These are phyloP conservation scores for Tubosaeta brunneosetosa DNA, from an alignment of 768 basidiomycete species.

Conservation along the genomic window DNA sequence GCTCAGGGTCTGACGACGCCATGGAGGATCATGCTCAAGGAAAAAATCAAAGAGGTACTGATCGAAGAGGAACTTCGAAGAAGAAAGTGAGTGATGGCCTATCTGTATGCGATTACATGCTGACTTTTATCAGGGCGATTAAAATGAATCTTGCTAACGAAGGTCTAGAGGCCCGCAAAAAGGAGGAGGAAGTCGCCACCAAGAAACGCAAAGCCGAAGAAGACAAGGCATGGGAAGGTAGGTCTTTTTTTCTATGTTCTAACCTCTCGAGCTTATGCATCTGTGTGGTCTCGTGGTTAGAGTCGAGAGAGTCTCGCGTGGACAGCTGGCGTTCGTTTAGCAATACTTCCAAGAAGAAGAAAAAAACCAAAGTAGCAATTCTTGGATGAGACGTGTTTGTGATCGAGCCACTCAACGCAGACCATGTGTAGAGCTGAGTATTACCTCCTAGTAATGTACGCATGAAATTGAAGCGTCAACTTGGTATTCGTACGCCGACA, in stretches of 20 bases:
- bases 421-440: slow-evolving; percentile 4
- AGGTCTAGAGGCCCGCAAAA: slow-evolving; percentile 88
- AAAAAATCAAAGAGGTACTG: slow-evolving; percentile 75
- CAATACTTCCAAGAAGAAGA: slow-evolving; percentile 72
- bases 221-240: slow-evolving; percentile 88
- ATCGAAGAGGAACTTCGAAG: slow-evolving; percentile 88
- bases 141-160: slow-evolving; percentile 92
- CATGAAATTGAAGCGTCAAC: slow-evolving; percentile 8
- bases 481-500: not conserved
- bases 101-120: not conserved
- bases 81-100: slow-evolving; percentile 56
- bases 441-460: slow-evolving; percentile 12
- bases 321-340: slow-evolving; percentile 79
- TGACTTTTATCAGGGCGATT: slow-evolving; percentile 54
- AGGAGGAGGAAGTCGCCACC: slow-evolving; percentile 75
- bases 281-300: slow-evolving; percentile 31
- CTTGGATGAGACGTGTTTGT: slow-evolving; percentile 50
- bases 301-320: slow-evolving; percentile 74
- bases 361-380: slow-evolving; percentile 63
- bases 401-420: not conserved
- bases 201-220: slow-evolving; percentile 88
- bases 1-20: slow-evolving; percentile 42
- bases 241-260: slow-evolving; percentile 5
- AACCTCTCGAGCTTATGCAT: not conserved
- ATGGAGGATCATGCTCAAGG: slow-evolving; percentile 61